Base-by-base conservation (phyloP, 345 rosid species). In the Punica granatum region DNA sequence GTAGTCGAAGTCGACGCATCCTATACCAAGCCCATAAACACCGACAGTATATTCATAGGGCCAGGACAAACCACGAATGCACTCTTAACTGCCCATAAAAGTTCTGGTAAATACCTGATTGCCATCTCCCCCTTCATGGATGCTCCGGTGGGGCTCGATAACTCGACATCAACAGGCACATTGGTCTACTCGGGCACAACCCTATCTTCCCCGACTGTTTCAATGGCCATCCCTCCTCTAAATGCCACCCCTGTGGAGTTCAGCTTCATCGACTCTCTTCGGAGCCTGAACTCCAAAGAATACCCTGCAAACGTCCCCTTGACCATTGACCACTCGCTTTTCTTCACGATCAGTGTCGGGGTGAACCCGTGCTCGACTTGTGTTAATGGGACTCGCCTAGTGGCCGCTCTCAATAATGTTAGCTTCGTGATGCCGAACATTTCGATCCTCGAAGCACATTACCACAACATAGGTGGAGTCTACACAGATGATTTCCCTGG, bases 61-160 rank as follows among this genome's bases (percentile, higher is more conserved):
- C 97, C 97, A 0, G 97, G 92, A 25, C 97, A 90, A 56, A 90
- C 97, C 70, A 85, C 97, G 64, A 90, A 77, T 48, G 87, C 83
- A 41, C 74, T 90, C n/a, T 73, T 90, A 37, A 77, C 74, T 11
- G 78, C 93, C 21, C 72, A 80, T 51, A 66, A 76, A 67, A 68
- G 34, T 30, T 37, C 48, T 16, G 87, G 88, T 16, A 88, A 78
- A 63, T 90, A 75, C 80, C 36, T 84, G 53, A 79, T 88, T 48
- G 81, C 85, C 26, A 48, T 86, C 42, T 86, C 92, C 6, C 92
- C 97, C 9, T 90, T 90, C 82, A 90, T 88, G 97, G 97, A 90
- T 64, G 85, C 90, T 30, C 32, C 37, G 0, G 83, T 90, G 14
- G 71, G 86, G 1, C 83, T 90, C 13, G 77, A 90, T 63, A 87